Conservation (phyloP, 2,329 filamentous ascomycete species). For the Knoxdaviesia proteae region DNA sequence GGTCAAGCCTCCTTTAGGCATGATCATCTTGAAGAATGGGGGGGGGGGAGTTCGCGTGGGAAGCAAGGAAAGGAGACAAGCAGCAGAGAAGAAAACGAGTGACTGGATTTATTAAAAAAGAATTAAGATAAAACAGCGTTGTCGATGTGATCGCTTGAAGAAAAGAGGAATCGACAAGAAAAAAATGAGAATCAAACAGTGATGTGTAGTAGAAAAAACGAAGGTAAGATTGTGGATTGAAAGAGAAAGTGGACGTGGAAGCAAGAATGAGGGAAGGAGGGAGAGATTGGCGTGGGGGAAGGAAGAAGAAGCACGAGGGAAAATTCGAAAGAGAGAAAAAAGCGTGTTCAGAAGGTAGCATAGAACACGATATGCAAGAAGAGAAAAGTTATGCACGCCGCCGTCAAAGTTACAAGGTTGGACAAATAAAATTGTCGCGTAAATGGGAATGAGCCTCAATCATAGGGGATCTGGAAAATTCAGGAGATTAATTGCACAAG, state of each 20-base stretch:
- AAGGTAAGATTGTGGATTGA: background rate
- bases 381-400: too few relatives aligned
- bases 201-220: background rate
- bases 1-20: conserved; percentile 72
- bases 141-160: background rate
- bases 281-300: too few relatives aligned
- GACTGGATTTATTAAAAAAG: background rate
- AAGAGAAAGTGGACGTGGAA: background rate
- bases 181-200: background rate
- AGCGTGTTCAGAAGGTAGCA: too few relatives aligned
- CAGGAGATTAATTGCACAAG: too few relatives aligned
- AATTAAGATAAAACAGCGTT: background rate
- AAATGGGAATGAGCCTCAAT: too few relatives aligned
- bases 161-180: background rate
- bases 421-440: too few relatives aligned
- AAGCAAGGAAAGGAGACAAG: background rate
- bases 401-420: too few relatives aligned
- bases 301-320: too few relatives aligned
- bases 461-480: too few relatives aligned
- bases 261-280: too few relatives aligned
- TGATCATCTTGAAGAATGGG: conserved; percentile 44
- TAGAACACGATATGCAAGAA: too few relatives aligned
- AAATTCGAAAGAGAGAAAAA: too few relatives aligned
- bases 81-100: background rate
- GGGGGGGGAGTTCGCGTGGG: background rate